phyloP scores from a whole-genome alignment of 1,139 yeast species.

The Schizosaccharomyces versatilis region DNA sequence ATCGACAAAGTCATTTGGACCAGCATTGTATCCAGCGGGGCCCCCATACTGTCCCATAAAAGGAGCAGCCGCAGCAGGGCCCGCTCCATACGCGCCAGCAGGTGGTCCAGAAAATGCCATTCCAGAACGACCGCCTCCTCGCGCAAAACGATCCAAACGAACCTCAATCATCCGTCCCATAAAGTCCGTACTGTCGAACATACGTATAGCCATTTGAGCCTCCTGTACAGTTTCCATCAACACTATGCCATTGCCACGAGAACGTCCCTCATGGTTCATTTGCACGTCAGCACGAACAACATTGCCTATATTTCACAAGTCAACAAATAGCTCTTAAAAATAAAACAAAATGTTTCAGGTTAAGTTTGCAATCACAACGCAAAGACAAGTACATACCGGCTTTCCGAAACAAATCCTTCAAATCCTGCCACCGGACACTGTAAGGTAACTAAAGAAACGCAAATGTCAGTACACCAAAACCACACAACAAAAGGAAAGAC shows the following conservation, averaged over 20 bases:
- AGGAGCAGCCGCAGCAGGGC: conserved; percentile 2
- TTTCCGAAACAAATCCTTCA: conserved; percentile 62
- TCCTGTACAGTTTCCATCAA: conserved; percentile 70
- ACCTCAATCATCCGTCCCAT: conserved; percentile 79
- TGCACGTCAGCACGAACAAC: conserved; percentile 66
- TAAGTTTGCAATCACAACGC: neutral
- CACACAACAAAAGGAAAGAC: neutral
- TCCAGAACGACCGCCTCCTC: too few species aligned
- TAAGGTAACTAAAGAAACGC: conserved; percentile 37
- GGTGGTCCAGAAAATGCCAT: too few species aligned
- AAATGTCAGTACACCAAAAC: neutral
- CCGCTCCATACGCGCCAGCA: too few species aligned
- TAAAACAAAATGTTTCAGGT: neutral
- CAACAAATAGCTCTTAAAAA: neutral
- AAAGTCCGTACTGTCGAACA: conserved; percentile 80
- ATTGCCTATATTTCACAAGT: conserved; percentile 20
- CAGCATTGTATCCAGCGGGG: conserved; percentile 12
- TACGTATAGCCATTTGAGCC: conserved; percentile 75
- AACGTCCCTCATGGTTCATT: conserved; percentile 46
- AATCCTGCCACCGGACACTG: conserved; percentile 58
- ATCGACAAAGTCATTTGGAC: conserved; percentile 16
- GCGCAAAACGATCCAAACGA: conserved; percentile 14
- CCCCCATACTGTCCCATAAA: conserved; percentile 13
- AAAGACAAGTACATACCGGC: conserved; percentile 17
- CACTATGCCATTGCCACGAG: conserved; percentile 76